Conservation (phyloP, 1,284 basidiomycete species). For the Xerocomus cyaneibrunnescens region DNA sequence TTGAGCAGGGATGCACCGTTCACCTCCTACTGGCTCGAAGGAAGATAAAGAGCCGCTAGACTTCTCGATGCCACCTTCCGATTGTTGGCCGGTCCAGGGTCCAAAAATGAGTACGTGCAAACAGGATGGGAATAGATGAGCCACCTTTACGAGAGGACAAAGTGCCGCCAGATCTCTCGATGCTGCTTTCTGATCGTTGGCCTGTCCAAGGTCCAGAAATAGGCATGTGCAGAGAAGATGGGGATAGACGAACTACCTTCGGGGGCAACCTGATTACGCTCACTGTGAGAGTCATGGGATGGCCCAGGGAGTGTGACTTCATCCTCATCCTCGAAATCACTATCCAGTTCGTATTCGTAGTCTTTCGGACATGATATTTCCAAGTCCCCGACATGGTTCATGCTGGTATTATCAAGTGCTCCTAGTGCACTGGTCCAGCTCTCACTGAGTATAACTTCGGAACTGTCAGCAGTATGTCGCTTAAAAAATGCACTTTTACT, state of each 20-base stretch:
- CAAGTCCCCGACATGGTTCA: not conserved
- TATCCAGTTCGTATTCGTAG: constrained; percentile 28
- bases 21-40: constrained; percentile 13
- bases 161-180: no score
- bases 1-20: not conserved
- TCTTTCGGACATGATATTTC: constrained; percentile 17
- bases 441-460: constrained; percentile 10
- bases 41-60: constrained; percentile 9
- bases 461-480: constrained; percentile 2
- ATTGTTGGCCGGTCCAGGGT: constrained; percentile 2
- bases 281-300: not conserved
- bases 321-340: constrained; percentile 28
- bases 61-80: not conserved
- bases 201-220: not conserved
- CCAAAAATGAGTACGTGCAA: not conserved
- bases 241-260: constrained; percentile 6
- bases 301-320: not conserved
- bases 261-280: not conserved
- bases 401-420: not conserved
- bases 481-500: not conserved
- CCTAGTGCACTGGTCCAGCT: constrained; percentile 10
- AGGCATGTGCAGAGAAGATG: not conserved
- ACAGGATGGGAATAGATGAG: not conserved
- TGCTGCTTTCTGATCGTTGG: no score
- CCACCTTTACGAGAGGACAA: constrained; percentile 10